Base-by-base conservation (phyloP, 2,329 filamentous ascomycete genomes). In the Trichoderma afroharzianum region DNA sequence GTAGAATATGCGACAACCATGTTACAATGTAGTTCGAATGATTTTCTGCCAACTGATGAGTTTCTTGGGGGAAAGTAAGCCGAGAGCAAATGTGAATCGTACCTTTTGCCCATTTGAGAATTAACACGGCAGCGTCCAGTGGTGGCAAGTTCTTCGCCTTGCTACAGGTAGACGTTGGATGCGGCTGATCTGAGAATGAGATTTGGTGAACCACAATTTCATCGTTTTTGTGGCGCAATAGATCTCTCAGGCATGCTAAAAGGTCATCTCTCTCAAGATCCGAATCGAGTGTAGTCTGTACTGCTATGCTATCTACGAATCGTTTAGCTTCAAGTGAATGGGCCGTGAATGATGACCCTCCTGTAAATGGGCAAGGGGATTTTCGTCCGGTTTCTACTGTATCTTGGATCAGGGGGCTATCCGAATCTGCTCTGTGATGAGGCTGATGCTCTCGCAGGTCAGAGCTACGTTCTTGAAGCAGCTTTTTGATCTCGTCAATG, bases 21-120 rank as follows among this genome's bases (percentile, higher is more conserved):
- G 39, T 43, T n/a, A 43, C 39, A 43, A 43, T 43, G 39, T 43
- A 43, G 7, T 43, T 43, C 3, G 15, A n/a, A 43, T 4, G 7
- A n/a, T 43, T 43, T n/a, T 62, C 59, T 28, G 59, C 14, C 33
- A 62, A n/a, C 26, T 28, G 28, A 28, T 62, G 14, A 62, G 14
- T 26, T 26, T 6, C 33, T 28, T 15, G 24, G 12, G 9, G 39
- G 21, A 4, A 33, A 33, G 9, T 8, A 43, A 7, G 26, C 39
- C 6, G n/a, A 11, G 43, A 21, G n/a, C 5, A 12, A 21, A 21
- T n/a, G 4, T 50, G 4, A 47, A 18, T 21, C 59, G 14, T 62
- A 62, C 59, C 59, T 62, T 62, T 62, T 62, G 59, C 59, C 59
- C 33, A 62, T 62, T 21, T 62, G 7, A 62, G 59, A 62, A 62